Conservation (phyloP, 176 grass and related monocot genomes). For the Oropetium thomaeum region DNA sequence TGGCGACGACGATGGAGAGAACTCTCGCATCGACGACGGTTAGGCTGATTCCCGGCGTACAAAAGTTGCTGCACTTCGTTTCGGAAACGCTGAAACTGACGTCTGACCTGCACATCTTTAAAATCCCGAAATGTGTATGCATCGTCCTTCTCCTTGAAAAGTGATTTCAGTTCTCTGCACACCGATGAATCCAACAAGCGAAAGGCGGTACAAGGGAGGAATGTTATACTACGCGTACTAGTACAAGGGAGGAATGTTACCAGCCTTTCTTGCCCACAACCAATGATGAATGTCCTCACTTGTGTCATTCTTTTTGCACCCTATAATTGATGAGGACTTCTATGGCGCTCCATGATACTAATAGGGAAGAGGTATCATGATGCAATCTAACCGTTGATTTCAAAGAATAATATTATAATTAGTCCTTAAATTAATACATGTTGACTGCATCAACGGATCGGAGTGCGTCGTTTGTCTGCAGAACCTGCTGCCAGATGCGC, state of each 20-base stretch:
- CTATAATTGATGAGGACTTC: slow-evolving; percentile 41
- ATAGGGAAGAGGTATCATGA: too few species aligned
- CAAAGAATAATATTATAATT: too few species aligned
- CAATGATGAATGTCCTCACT: not conserved
- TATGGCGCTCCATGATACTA: too few species aligned
- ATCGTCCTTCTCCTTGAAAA: not conserved
- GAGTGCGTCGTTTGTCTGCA: too few species aligned
- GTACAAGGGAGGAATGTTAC: too few species aligned
- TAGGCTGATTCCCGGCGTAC: not conserved
- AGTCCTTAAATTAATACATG: too few species aligned
- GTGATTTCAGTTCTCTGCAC: not conserved
- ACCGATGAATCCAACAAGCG: not conserved
- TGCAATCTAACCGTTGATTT: too few species aligned
- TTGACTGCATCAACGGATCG: too few species aligned
- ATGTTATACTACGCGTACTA: too few species aligned
- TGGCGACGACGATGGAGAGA: not conserved
- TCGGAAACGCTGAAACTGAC: not conserved
- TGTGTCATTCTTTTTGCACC: slow-evolving; percentile 30
- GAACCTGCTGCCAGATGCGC: too few species aligned
- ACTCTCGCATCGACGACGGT: not conserved
- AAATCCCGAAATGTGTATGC: not conserved
- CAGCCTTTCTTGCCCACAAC: too few species aligned
- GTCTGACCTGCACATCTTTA: not conserved
- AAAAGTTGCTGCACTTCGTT: not conserved
- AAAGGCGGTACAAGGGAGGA: too few species aligned